A percentile compares a stretch with the other conserved stretches of the same genome.
phyloP scores from a whole-genome alignment of 2,329 filamentous ascomycete genomes.

The Cytospora chrysosperma region DNA sequence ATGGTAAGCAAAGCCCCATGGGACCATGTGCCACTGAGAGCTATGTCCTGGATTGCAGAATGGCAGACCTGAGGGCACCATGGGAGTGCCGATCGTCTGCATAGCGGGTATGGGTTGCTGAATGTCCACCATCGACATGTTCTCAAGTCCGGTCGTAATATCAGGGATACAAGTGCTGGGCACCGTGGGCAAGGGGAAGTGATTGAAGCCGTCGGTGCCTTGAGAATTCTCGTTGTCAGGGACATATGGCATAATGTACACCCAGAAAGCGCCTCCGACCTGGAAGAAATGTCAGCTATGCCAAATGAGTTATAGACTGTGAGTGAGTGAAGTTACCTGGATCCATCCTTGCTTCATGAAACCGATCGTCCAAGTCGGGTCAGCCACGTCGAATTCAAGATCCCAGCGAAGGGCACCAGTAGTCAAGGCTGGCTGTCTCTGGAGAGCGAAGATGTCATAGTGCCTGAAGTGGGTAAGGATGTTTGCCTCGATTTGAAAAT shows the following conservation, averaged over 20 bases:
- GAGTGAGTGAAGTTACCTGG: neutral
- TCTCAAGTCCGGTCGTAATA: neutral
- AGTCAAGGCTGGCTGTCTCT: slow-evolving; percentile 16
- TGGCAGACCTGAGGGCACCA: neutral
- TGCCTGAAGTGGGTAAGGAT: slow-evolving; percentile 21
- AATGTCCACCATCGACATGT: slow-evolving; percentile 10
- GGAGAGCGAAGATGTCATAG: slow-evolving; percentile 18
- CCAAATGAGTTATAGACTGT: neutral
- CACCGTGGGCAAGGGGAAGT: neutral
- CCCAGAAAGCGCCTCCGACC: slow-evolving; percentile 15
- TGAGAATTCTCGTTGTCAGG: slow-evolving; percentile 1
- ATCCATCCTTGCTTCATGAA: slow-evolving; percentile 19
- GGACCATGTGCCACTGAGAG: slow-evolving; percentile 14
- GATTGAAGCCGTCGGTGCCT: slow-evolving; percentile 1
- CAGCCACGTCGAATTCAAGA: slow-evolving; percentile 21
- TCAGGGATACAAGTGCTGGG: neutral
- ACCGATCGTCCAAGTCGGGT: slow-evolving; percentile 4
- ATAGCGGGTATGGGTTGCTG: neutral
- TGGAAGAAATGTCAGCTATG: neutral
- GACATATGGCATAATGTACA: slow-evolving; percentile 15
- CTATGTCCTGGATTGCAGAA: neutral
- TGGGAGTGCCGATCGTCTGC: neutral
- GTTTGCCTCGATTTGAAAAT: slow-evolving; percentile 16
- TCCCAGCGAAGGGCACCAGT: slow-evolving; percentile 14
- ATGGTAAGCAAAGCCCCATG: slow-evolving; percentile 2